These are phyloP conservation scores for Penicillium sp. DNA, from an alignment of 2,329 filamentous ascomycete species.

Conservation along the genomic window DNA sequence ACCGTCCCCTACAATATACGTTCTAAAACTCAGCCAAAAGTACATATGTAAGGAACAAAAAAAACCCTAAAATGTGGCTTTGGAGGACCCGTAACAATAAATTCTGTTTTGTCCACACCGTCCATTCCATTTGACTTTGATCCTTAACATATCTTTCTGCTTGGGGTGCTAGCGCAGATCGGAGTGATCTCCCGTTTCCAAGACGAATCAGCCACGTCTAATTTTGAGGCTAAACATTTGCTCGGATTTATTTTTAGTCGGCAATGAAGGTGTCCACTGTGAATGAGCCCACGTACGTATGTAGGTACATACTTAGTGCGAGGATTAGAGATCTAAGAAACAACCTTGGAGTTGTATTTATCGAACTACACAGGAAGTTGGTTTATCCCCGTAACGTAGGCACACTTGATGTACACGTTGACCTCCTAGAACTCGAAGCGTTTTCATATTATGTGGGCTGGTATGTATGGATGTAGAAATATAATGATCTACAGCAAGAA, in stretches of 20 bases:
- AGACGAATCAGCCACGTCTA: background rate
- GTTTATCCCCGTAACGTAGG: background rate
- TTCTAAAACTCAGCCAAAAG: background rate
- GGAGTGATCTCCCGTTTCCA: slow-evolving; percentile 6
- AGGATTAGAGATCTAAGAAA: background rate
- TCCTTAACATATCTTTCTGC: background rate
- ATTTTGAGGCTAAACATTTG: background rate
- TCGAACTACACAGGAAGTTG: background rate
- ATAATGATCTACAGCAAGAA: background rate
- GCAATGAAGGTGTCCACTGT: background rate
- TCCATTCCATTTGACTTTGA: background rate
- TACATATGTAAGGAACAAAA: background rate
- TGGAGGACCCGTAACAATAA: background rate
- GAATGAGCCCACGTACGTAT: background rate
- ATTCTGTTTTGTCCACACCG: background rate
- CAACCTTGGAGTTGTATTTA: background rate
- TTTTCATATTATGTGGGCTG: background rate
- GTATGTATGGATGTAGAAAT: background rate
- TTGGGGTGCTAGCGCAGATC: slow-evolving; percentile 1
- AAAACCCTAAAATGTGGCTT: background rate
- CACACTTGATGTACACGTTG: background rate
- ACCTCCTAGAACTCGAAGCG: background rate
- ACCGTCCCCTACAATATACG: background rate
- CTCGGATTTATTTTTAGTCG: background rate
- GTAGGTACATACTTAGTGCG: background rate